A percentile compares a stretch with the other conserved stretches of the same genome.
Conservation (phyloP, 768 basidiomycete genomes). For the Lyophyllum decastes region DNA sequence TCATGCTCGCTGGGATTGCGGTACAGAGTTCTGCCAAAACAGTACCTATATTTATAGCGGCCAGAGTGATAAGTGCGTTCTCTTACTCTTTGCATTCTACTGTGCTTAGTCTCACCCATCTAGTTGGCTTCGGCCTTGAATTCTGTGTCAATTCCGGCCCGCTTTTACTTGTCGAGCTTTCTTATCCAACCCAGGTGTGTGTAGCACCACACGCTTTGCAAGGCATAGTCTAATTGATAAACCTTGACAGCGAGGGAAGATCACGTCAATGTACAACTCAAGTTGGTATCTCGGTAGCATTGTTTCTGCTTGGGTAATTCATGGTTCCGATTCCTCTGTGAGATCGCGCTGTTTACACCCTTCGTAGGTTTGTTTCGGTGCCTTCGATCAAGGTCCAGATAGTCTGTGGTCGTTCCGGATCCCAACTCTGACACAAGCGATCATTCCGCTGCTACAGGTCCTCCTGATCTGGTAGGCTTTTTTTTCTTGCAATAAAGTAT, state of each 20-base stretch:
- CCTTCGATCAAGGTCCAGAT: conserved; percentile 35
- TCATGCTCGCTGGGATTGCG: conserved; percentile 68
- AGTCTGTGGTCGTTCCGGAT: conserved; percentile 66
- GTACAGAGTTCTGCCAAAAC: conserved; percentile 50
- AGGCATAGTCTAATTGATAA: conserved; percentile 3
- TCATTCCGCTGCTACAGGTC: conserved; percentile 58
- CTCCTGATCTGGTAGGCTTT: conserved; percentile 46
- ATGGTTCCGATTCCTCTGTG: neutral
- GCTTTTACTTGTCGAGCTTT: conserved; percentile 62
- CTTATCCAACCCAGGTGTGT: conserved; percentile 71
- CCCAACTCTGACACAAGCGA: conserved; percentile 63
- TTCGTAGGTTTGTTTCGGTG: conserved; percentile 41
- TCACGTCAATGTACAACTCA: conserved; percentile 69
- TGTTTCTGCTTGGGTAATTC: conserved; percentile 47
- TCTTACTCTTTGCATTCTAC: neutral
- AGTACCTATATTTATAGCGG: conserved; percentile 55
- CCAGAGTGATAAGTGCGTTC: conserved; percentile 53
- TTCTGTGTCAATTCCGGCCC: conserved; percentile 67
- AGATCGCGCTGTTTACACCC: neutral
- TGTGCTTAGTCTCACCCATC: conserved; percentile 1
- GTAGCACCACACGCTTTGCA: conserved; percentile 5
- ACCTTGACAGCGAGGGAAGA: conserved; percentile 43
- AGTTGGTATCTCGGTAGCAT: conserved; percentile 79
- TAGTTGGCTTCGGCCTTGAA: conserved; percentile 65
- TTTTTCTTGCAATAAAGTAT: neutral